phyloP scores from a whole-genome alignment of 208 protist genomes.

The Trypanosoma platydactyli region DNA sequence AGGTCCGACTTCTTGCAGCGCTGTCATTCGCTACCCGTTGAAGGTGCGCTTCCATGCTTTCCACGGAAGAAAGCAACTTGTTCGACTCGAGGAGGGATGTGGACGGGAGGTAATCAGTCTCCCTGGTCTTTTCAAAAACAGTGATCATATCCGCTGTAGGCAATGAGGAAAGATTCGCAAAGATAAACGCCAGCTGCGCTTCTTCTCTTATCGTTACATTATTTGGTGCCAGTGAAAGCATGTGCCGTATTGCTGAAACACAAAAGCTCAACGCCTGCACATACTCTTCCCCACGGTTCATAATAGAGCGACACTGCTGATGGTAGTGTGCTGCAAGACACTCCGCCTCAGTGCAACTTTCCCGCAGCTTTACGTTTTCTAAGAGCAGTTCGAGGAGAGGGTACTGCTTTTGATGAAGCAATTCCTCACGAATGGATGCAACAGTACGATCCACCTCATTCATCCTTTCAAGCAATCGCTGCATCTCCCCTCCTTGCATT shows the following conservation, averaged over 20 bases:
- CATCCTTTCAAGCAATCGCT: slow-evolving; percentile 37
- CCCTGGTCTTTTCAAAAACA: slow-evolving; percentile 53
- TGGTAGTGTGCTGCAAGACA: slow-evolving; percentile 81
- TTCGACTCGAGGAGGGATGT: slow-evolving; percentile 7
- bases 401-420: slow-evolving; percentile 62
- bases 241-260: slow-evolving; percentile 40
- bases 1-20: background rate
- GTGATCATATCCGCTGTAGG: slow-evolving; percentile 56
- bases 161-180: slow-evolving; percentile 57
- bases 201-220: slow-evolving; percentile 23
- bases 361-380: slow-evolving; percentile 65
- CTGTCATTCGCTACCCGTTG: slow-evolving; percentile 4
- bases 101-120: slow-evolving; percentile 18
- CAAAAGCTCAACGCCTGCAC: slow-evolving; percentile 57
- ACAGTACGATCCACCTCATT: slow-evolving; percentile 58
- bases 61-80: background rate
- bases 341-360: slow-evolving; percentile 83
- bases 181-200: slow-evolving; percentile 52
- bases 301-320: slow-evolving; percentile 56
- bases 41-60: slow-evolving; percentile 21
- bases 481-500: slow-evolving; percentile 38
- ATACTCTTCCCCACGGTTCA: slow-evolving; percentile 67
- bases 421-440: slow-evolving; percentile 37
- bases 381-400: slow-evolving; percentile 68
- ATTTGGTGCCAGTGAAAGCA: slow-evolving; percentile 36